Evolutionary conservation across 306 rosid genomes (phyloP), one percentile per base, ranked within the genome.

Genomic region (Rosa lucieae): DNA sequence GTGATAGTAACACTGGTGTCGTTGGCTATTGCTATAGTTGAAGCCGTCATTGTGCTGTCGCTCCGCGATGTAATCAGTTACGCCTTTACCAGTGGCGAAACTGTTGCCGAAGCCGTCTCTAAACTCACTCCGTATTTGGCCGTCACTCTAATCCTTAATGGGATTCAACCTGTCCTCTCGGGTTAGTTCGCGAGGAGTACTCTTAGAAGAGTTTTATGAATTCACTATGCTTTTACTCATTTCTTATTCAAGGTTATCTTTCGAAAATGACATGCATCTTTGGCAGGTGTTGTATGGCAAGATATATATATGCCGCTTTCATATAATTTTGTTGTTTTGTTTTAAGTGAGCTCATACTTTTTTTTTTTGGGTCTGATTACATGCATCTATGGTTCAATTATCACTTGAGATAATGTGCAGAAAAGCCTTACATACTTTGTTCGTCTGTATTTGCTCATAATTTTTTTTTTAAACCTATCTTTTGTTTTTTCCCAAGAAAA

Each of bases 91-190:
- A 53, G 72, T 0, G 93, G 97, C 3, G 89, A 88, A 11, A 76
- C 76, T 0, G 97, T 92, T 10, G 88, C 97, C 15, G 61, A 85
- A 0, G 93, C 92, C 0, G 95, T 92, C 43, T 84, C 97, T 0
- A 86, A 92, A 0, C 88, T 92, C 0, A 86, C 93, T 26, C 97
- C 97, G 0, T 85, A 49, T 40, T 80, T 90, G 58, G 90, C 91
- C 0, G 44, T 90, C 80, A 86, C 93, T 35, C 86, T 92, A 43
- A 26, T 92, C 26, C 92, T 92, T 65, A 90, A 92, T 11, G 97
- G 97, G 0, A 47, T 92, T 78, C 97, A 92, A 68, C 95, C 97
- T 0, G 93, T 92, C 18, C 74, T 92, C 13, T 92, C 97, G 0
- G 95, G 94, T 91, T 80, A 48, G 32, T 43, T 0, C 73, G 12